Base-by-base conservation (phyloP, 2,329 filamentous ascomycete species). In the Venturia aucupariae region DNA sequence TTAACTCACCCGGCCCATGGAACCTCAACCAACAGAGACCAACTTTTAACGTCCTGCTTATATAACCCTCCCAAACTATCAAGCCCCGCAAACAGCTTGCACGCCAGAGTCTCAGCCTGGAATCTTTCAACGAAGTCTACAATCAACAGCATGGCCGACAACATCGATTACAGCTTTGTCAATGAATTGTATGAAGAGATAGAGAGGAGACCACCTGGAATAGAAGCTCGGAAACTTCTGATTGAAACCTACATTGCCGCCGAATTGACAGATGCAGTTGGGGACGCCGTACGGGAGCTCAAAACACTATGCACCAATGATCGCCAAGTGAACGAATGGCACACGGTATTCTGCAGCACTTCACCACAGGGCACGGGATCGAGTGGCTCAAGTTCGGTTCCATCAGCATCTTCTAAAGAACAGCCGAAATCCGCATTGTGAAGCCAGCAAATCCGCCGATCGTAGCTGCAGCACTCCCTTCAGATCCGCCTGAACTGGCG, bases 121-220 rank as follows among this genome's bases (percentile, higher is more conserved):
- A 30, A 5, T 11, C 6, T 24, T 30, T 15, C 48, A 54, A 4
- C 22, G 19, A 15, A 15, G 2, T 3, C 7, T 13, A n/a, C 6
- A 1, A 30, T 17, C 5, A 60, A 38, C 55, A 6, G 8, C 22
- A 60, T 60, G 57, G 57, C 69, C 42, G 69, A 66, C 30, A 69
- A 72, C 35, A 71, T 73, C 13, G 73, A 74, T 63, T 73, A 73
- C 69, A 67, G 66, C 19, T 68, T 74, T 0, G 69, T 74, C 4
- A 69, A 69, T 15, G 73, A 74, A 42, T 67, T 75, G 0, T 66
- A 72, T 22, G 73, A 75, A 60, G 68, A 72, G 24, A 65, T 65
- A 22, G 64, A 65, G 24, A 17, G 44, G 5, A n/a, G 44, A 8
- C 64, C 64, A 17, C 64, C 60, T 30, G 64, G 22, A 51, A 64